Base-by-base conservation (phyloP, 2,329 filamentous ascomycete genomes). In the Diaporthe humulicola region DNA sequence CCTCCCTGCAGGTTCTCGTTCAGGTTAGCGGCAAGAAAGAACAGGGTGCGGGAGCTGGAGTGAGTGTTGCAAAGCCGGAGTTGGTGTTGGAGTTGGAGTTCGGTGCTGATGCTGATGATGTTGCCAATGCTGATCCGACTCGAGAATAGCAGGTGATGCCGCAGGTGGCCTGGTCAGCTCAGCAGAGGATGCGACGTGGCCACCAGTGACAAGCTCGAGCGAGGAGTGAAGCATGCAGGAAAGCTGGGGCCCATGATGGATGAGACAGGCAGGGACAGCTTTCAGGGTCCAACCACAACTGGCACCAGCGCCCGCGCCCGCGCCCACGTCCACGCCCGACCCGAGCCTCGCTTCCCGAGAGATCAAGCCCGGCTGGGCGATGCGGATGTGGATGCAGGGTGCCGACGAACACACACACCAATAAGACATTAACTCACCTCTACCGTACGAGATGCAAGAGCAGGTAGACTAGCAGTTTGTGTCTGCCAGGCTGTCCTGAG, bases 21-120 rank as follows among this genome's bases (percentile, higher is more conserved):
- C 54, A 74, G 75, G 38, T 74, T 76, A 76, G 73, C 73, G 73
- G 73, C 69, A 42, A 17, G 61, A 50, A 42, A 17, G 61, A 50
- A 64, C 56, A 61, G 33, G 67, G 52, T 69, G 42, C 28, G 70
- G 52, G 4, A 25, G 28, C 42, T 48, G 36, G 61, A 15, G 45
- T 9, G 58, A 40, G 9, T 28, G n/a, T 60, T 48, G 38, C 17
- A 48, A 38, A 52, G 40, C 12, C 28, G 42, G 25, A 33, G 22
- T 14, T 58, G 56, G 28, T 33, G 12, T 58, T 28, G 38, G 54
- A 50, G 36, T 36, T 33, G 57, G 69, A 45, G 58, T 25, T 36
- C n/a, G 56, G 38, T 61, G 70, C 56, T 64, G 70, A 38, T 48
- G 64, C 64, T 67, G 45, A 67, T 52, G 61, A 22, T 57, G 71